phyloP scores from a whole-genome alignment of 768 basidiomycete species.

The Rhizopogon vulgaris region DNA sequence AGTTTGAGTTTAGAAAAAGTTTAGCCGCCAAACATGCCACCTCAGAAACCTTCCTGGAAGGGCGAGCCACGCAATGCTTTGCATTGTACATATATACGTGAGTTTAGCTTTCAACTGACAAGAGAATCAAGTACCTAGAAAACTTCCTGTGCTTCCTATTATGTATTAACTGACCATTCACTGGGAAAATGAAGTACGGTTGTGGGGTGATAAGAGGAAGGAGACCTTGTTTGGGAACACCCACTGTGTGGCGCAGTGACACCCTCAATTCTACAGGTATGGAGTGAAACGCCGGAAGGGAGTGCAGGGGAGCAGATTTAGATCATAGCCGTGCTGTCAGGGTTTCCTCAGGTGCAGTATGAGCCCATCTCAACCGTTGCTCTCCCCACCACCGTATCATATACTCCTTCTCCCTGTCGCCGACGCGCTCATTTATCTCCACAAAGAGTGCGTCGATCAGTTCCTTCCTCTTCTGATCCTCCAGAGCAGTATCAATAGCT shows the following conservation, averaged over 20 bases:
- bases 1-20: no score
- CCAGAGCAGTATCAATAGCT: constrained; percentile 25
- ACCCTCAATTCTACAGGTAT: background rate
- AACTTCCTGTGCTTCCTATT: no score
- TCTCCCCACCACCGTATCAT: constrained; percentile 73
- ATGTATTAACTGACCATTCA: no score
- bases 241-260: background rate
- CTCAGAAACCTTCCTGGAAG: no score
- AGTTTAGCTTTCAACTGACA: no score
- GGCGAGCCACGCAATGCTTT: no score
- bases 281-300: background rate
- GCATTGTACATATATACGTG: no score
- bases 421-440: constrained; percentile 59
- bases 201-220: no score
- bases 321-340: background rate
- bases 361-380: constrained; percentile 24
- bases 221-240: no score
- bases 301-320: background rate
- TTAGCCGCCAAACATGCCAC: no score
- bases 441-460: constrained; percentile 53
- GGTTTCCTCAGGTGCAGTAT: background rate
- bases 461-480: constrained; percentile 30
- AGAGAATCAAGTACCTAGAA: no score
- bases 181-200: no score
- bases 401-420: constrained; percentile 63